Conservation (phyloP, 441 rosid genomes). For the Gossypium schwendimanii region DNA sequence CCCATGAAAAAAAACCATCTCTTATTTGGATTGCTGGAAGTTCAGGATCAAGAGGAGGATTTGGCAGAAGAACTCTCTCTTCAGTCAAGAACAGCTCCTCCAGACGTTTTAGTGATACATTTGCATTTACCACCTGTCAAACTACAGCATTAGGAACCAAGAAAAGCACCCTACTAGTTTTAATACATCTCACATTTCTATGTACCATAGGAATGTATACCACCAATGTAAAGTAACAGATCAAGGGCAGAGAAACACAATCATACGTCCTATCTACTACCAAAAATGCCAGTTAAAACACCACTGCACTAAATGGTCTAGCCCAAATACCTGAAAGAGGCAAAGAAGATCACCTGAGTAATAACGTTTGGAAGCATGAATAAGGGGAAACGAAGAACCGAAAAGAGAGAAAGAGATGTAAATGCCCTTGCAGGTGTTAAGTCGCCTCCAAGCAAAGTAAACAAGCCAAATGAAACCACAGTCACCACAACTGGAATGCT, state of each 20-base stretch:
- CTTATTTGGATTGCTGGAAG: conserved; percentile 75
- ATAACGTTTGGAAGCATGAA: conserved; percentile 93
- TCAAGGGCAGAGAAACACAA: conserved; percentile 1
- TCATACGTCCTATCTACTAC: not conserved
- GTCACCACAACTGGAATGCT: conserved; percentile 91
- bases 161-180: not conserved
- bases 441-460: conserved; percentile 95
- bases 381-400: conserved; percentile 94
- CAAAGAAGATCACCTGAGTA: conserved; percentile 62
- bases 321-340: not conserved
- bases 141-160: conserved; percentile 15
- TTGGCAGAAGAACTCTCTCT: conserved; percentile 85
- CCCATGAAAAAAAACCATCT: conserved; percentile 95
- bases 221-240: not conserved
- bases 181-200: not conserved
- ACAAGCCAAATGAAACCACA: conserved; percentile 86
- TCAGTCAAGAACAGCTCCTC: conserved; percentile 90
- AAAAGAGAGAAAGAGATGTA: conserved; percentile 87
- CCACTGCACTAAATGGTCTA: not conserved
- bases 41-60: conserved; percentile 76
- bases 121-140: conserved; percentile 83
- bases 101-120: conserved; percentile 85
- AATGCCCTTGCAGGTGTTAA: conserved; percentile 99
- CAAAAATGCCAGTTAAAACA: not conserved
- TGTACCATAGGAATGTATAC: not conserved